Evolutionary conservation across 306 rosid genomes (phyloP).

Genomic region (Pterocarpus santalinus): DNA sequence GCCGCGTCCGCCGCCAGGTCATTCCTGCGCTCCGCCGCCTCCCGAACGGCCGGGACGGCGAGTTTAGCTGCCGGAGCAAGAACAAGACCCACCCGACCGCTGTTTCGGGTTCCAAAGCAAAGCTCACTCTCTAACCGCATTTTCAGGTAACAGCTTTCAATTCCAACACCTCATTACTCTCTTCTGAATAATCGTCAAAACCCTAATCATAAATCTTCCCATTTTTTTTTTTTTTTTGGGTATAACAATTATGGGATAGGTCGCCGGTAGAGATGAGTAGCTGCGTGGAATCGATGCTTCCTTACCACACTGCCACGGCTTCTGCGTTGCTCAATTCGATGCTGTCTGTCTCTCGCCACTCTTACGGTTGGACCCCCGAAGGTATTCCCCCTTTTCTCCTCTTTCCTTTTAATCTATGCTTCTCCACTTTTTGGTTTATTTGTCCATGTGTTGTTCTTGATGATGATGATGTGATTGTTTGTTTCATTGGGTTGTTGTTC

Average conservation of each 20-base stretch:
- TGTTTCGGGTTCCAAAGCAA: slow-evolving; percentile 64
- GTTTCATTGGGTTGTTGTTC: slow-evolving; percentile 12
- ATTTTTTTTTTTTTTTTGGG: neutral
- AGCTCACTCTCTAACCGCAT: slow-evolving; percentile 65
- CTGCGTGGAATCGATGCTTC: slow-evolving; percentile 88
- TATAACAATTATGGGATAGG: slow-evolving; percentile 43
- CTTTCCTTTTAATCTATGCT: neutral
- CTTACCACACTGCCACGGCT: slow-evolving; percentile 89
- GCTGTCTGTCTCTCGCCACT: slow-evolving; percentile 81
- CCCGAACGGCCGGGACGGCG: slow-evolving; percentile 49
- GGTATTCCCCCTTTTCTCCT: slow-evolving; percentile 53
- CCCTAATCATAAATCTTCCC: slow-evolving; percentile 12
- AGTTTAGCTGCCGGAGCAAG: slow-evolving; percentile 61
- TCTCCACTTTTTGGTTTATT: neutral
- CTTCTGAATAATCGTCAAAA: slow-evolving; percentile 4
- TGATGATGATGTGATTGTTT: slow-evolving; percentile 1
- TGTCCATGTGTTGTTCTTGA: neutral
- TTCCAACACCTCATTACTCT: neutral
- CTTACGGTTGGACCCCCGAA: slow-evolving; percentile 84
- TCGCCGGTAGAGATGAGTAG: slow-evolving; percentile 81
- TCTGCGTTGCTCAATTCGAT: slow-evolving; percentile 91
- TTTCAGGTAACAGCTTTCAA: slow-evolving; percentile 61
- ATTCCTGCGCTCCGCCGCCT: slow-evolving; percentile 70
- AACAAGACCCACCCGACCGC: slow-evolving; percentile 53
- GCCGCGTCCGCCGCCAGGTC: slow-evolving; percentile 81